phyloP scores from a whole-genome alignment of 176 grass and related monocot species.

The Hordeum vulgare region MorexV3_pseudomolecules_assembly NC_058519.1:608804121-608804620 shows the following conservation, averaged over 20 bases:
- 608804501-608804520: slow-evolving; percentile 41
- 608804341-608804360: slow-evolving; percentile 31
- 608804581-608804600: slow-evolving; percentile 9
- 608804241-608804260: not conserved
- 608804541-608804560: slow-evolving; percentile 22
- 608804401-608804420: slow-evolving; percentile 61
- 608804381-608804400: slow-evolving; percentile 62
- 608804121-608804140: not conserved
- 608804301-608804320: slow-evolving; percentile 27
- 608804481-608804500: slow-evolving; percentile 34
- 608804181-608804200: not conserved
- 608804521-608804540: slow-evolving; percentile 30
- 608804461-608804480: slow-evolving; percentile 31
- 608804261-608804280: slow-evolving; percentile 1
- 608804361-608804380: slow-evolving; percentile 37
- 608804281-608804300: slow-evolving; percentile 30
- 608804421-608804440: slow-evolving; percentile 36
- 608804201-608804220: slow-evolving; percentile 1
- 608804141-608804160: slow-evolving; percentile 12
- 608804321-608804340: slow-evolving; percentile 39
- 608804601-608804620: slow-evolving; percentile 22
- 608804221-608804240: not conserved
- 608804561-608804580: slow-evolving; percentile 20
- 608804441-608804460: slow-evolving; percentile 45
- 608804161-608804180: not conserved